Base-by-base conservation (phyloP, 2,329 filamentous ascomycete genomes). In the Diplodia scrobiculata region DNA sequence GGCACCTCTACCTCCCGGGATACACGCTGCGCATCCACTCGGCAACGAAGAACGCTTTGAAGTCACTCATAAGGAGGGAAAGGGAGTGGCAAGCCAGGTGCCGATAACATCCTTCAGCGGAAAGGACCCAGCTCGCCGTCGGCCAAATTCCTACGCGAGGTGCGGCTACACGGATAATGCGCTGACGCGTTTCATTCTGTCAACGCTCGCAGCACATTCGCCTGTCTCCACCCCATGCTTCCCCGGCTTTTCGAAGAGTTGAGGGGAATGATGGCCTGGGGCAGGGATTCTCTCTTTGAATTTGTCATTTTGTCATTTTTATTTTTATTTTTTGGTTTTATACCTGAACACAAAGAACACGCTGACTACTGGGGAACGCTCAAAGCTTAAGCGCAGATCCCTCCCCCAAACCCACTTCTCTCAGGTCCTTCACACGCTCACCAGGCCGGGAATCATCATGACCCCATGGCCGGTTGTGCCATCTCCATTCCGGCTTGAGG, bases 381-480 rank as follows among this genome's bases (percentile, higher is more conserved):
- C 21, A 53, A 29, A 27, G 50, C 17, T 29, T n/a, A 21, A 17
- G 19, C 5, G 17, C 41, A 11, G 7, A 5, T 27, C 13, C 21
- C 5, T 47, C 32, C 45, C 68, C 68, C 50, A 69, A 59, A 2
- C 68, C 68, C 0, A 70, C 68, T 41, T 69, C 68, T 17, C 62
- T 66, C 32, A 70, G 52, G 48, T 69, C 68, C 21, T 69, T 69
- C 25, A 69, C 68, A 9, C 63, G 63, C 3, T 69, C 63, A 5
- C 68, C 68, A 19, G 68, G 68, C n/a, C 65, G 36, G 10, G 65
- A 66, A 32, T 66, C 65, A 32, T 66, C 68, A 66, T 45, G 68
- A 5, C 36, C 63, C 67, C 19, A 69, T 59, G 21, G 63, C 38
- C 50, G 47, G 27, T 66, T 29, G 19, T 52, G 48, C 65, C 55